These are phyloP conservation scores for Melastoma candidum DNA, from an alignment of 441 rosid species.

Conservation along the genomic window DNA sequence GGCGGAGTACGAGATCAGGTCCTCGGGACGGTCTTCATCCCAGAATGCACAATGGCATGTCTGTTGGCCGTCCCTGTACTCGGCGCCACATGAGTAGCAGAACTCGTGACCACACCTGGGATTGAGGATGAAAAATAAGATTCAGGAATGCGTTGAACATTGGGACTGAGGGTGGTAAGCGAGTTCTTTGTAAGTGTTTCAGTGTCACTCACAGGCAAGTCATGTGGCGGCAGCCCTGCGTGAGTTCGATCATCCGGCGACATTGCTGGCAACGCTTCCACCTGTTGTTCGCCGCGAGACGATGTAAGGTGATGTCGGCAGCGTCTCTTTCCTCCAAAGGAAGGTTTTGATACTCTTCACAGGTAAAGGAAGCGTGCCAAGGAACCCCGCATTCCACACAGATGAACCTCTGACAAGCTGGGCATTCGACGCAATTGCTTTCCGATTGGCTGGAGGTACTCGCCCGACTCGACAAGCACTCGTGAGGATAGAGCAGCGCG, in stretches of 20 bases:
- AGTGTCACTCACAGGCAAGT: constrained; percentile 62
- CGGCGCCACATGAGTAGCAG: constrained; percentile 90
- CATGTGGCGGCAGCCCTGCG: constrained; percentile 92
- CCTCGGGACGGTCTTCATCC: constrained; percentile 59
- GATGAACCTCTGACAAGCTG: constrained; percentile 71
- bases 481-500: constrained; percentile 57
- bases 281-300: constrained; percentile 65
- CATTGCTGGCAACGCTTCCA: constrained; percentile 96
- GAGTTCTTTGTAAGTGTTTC: too few relatives aligned
- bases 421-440: constrained; percentile 58
- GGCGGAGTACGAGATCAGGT: constrained; percentile 33
- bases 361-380: constrained; percentile 84
- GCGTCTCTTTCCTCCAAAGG: constrained; percentile 79
- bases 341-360: constrained; percentile 79
- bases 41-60: constrained; percentile 81
- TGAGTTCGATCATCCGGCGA: constrained; percentile 83
- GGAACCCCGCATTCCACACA: constrained; percentile 84
- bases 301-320: constrained; percentile 71
- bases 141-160: neutral
- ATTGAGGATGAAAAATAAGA: constrained; percentile 6
- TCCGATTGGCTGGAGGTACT: constrained; percentile 36
- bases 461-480: constrained; percentile 54
- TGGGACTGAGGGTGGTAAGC: too few relatives aligned
- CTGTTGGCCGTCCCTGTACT: constrained; percentile 65
- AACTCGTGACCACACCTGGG: constrained; percentile 86